Conservation (phyloP, 768 basidiomycete genomes). For the Tubosaeta sp. region DNA sequence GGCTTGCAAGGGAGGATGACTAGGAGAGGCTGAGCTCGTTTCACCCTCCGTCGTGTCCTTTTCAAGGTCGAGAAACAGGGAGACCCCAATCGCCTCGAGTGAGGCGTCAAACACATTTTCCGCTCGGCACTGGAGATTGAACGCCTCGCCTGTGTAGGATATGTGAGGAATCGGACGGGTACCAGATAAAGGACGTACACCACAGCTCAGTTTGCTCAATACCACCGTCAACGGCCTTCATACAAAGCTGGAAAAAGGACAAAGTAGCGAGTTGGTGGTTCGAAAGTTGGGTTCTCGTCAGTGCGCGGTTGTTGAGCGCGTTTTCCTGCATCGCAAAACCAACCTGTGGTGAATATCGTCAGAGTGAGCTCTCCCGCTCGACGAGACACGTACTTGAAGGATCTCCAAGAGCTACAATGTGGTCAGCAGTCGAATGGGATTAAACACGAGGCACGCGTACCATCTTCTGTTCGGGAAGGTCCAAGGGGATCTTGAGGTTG, state of each 20-base stretch:
- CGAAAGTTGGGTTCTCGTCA: conserved; percentile 5
- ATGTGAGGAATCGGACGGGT: neutral
- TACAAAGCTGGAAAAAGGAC: conserved; percentile 8
- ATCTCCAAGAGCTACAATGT: conserved; percentile 11
- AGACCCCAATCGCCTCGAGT: neutral
- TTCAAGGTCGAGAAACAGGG: neutral
- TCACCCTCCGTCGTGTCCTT: neutral
- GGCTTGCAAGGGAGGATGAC: neutral
- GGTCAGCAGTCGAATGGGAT: conserved; percentile 1
- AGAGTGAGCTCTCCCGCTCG: neutral
- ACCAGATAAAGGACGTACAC: conserved; percentile 10
- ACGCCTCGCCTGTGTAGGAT: conserved; percentile 6
- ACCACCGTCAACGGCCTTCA: neutral
- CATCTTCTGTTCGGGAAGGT: conserved; percentile 6
- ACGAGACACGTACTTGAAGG: conserved; percentile 15
- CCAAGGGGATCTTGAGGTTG: neutral
- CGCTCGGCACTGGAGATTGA: neutral
- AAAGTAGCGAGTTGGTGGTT: conserved; percentile 7
- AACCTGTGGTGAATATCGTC: conserved; percentile 7
- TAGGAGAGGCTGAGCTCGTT: neutral
- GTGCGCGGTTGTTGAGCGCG: conserved; percentile 11
- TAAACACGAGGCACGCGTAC: conserved; percentile 3
- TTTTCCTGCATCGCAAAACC: conserved; percentile 24
- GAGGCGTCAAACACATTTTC: conserved; percentile 4
- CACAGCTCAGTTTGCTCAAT: neutral